A percentile compares a stretch with the other conserved stretches of the same genome.
These are phyloP conservation scores for Grosmannia clavigera DNA, from an alignment of 2,329 filamentous ascomycete genomes.

Conservation along the genomic window DNA sequence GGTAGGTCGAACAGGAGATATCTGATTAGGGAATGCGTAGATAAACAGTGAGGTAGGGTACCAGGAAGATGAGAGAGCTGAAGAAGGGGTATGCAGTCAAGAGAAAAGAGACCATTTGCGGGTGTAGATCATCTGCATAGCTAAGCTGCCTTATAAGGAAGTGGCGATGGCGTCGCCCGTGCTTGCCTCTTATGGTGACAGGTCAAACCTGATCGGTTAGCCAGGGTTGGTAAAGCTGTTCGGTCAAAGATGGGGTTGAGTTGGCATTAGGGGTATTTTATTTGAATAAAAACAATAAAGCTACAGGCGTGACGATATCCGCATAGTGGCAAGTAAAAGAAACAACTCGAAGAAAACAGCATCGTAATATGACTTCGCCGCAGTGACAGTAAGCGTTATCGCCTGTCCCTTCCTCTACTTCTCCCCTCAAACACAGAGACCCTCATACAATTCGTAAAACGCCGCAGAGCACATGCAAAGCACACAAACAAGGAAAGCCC, in stretches of 20 bases:
- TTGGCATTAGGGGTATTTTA: background rate
- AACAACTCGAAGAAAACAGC: no score
- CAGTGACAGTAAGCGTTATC: background rate
- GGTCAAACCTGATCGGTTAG: background rate
- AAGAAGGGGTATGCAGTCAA: background rate
- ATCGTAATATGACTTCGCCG: no score
- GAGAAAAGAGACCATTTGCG: background rate
- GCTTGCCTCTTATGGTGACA: background rate
- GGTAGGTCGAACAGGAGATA: background rate
- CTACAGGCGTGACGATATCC: background rate
- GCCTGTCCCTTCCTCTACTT: no score
- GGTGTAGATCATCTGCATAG: background rate
- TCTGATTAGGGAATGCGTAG: background rate
- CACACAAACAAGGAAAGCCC: background rate
- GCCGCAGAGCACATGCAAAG: background rate
- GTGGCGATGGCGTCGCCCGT: background rate
- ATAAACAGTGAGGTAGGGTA: background rate
- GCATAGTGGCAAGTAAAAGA: no score
- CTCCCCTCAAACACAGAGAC: background rate
- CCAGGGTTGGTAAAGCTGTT: no score
- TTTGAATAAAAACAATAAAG: background rate
- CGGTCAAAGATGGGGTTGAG: background rate
- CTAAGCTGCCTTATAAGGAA: background rate
- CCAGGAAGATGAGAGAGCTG: background rate
- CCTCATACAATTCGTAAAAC: background rate